Evolutionary conservation across 2,329 filamentous ascomycete genomes (phyloP), one percentile per base, ranked within the genome.

Genomic region (Curvularia hawaiiensis): DNA sequence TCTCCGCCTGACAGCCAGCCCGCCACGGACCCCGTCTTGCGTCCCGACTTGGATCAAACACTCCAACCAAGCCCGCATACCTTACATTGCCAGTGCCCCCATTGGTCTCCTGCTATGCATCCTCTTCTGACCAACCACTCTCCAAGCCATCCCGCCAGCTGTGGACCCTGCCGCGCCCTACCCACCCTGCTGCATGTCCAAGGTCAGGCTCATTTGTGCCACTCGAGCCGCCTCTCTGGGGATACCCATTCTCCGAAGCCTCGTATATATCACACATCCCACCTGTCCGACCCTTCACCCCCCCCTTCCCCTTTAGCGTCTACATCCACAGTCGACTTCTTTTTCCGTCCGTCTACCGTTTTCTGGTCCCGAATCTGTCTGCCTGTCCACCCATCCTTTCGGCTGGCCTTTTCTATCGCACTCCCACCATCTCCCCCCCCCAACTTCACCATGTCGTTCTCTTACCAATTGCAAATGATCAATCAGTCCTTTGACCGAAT

Each of bases 401-500:
- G 12, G 8, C 40, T 38, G 10, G 31, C 12, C 10, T n/a, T 7
- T 44, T 45, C 31, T 35, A 14, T 20, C 16, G 30, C 26, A 20
- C 18, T 18, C 50, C 22, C 11, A 12, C 28, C 20, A 16, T 39
- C 18, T 10, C 24, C 20, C 16, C 24, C 16, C 24, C 24, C 16
- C 16, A 7, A 35, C 12, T 47, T 26, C 50, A 65, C 16, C n/a
- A 74, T 73, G 71, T 73, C 72, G 43, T 74, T 66, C 58, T 61
- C 63, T 9, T 74, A 68, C 47, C 63, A 72, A 24, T 41, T 74
- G 9, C 67, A 75, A 26, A 67, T 66, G 49, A 73, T 75, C 56
- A 74, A 74, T 28, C 58, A 66, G 8, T 69, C 68, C 16, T 73
- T 75, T 38, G 71, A 74, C n/a, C 67, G 62, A 18, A 68, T 74